Evolutionary conservation across 2,329 filamentous ascomycete species (phyloP), one percentile per base, ranked within the genome.

Genomic region (Ophiostoma ulmi): DNA sequence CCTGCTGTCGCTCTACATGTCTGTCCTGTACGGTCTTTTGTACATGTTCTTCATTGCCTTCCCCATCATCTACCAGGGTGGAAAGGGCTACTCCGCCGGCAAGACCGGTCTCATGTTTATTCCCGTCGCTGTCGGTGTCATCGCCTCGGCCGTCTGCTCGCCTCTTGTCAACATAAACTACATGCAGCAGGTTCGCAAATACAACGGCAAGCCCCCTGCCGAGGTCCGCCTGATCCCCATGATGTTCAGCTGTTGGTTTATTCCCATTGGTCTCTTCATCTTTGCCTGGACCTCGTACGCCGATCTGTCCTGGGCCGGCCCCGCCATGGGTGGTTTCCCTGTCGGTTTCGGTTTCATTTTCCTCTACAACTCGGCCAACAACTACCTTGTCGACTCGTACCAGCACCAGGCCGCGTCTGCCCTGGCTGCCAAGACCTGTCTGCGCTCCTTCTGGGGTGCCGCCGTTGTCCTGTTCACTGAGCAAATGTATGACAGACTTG

Each of bases 101-200:
- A 89, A 83, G 38, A 93, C 92, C 0, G 93, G 92, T 66, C 83
- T 96, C 10, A 94, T 95, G 90, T 96, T 96, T 79, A 93, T 95
- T 73, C 92, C 92, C 1, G 79, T 95, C 65, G 91, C 92, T 8
- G 81, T 95, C 22, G 92, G 92, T 68, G 73, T 95, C 20, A 22
- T 94, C 1, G 72, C 81, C 61, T 91, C 90, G 0, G 90, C 92
- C 20, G 76, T 80, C 14, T 91, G 87, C 78, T 83, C 91, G 0
- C 90, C 93, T 0, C 74, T 90, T 0, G 88, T 97, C 76, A 96
- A 97, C 84, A 90, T 86, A 72, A 90, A 96, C 81, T 97, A 97
- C 81, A 80, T 94, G 71, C 85, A 79, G 52, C 78, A 91, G 44
- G 85, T 84, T 5, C 75, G 79, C 4, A 87, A 89, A 78, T 84